phyloP scores from a whole-genome alignment of 306 rosid genomes.

The Parietaria judaica region DNA sequence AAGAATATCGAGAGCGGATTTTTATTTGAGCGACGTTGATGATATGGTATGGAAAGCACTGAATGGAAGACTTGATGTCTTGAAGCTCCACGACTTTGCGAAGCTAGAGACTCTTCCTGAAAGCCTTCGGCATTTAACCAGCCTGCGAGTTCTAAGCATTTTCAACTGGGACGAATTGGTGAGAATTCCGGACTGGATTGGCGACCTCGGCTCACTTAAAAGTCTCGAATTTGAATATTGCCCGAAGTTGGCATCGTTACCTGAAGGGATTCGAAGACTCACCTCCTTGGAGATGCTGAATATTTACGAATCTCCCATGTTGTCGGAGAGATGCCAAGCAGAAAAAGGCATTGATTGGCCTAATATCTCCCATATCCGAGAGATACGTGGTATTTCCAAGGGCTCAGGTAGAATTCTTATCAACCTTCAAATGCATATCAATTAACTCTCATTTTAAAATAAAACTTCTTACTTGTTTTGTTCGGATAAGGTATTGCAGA shows the following conservation, averaged over 20 bases:
- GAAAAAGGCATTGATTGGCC: conserved; percentile 6
- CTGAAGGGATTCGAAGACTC: too few species aligned
- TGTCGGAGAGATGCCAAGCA: not conserved
- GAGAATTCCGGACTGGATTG: not conserved
- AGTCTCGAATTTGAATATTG: not conserved
- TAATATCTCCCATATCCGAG: conserved; percentile 1
- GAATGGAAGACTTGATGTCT: not conserved
- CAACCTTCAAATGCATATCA: too few species aligned
- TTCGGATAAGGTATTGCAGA: too few species aligned
- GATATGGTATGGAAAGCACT: not conserved
- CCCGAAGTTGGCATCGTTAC: not conserved
- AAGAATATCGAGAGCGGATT: not conserved
- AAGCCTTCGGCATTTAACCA: conserved; percentile 1
- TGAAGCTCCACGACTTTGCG: not conserved
- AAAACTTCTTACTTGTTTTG: too few species aligned
- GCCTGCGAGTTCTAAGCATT: not conserved
- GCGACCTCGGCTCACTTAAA: not conserved
- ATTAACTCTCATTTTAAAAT: too few species aligned
- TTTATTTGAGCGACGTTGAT: not conserved
- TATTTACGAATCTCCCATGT: not conserved
- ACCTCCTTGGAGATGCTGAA: too few species aligned
- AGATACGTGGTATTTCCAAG: not conserved
- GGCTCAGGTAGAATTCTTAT: not conserved
- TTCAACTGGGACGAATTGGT: not conserved
- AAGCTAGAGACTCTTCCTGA: not conserved